phyloP scores from a whole-genome alignment of 495 filamentous ascomycete species.

The Chaetomium tenue region DNA sequence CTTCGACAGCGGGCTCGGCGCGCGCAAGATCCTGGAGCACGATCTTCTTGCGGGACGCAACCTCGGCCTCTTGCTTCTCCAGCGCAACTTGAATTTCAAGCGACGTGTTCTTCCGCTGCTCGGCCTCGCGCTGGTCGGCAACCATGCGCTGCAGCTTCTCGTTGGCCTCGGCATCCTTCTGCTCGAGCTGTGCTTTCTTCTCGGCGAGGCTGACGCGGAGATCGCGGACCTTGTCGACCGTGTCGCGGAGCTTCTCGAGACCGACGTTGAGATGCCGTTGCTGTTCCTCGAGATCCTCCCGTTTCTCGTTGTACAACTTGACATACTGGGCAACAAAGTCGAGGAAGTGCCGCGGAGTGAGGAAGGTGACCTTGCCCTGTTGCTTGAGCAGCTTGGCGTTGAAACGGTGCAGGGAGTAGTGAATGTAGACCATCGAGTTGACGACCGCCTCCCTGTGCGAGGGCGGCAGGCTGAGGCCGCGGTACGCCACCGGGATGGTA shows the following conservation, averaged over 20 bases:
- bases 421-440: constrained; percentile 98
- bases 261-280: constrained; percentile 97
- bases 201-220: constrained; percentile 83
- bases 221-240: constrained; percentile 95
- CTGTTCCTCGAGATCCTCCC: constrained; percentile 96
- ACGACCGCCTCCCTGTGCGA: constrained; percentile 86
- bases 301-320: constrained; percentile 95
- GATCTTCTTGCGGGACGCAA: constrained; percentile 76
- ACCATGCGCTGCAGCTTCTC: constrained; percentile 97
- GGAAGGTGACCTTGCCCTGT: constrained; percentile 83
- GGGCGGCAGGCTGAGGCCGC: constrained; percentile 77
- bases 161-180: constrained; percentile 91
- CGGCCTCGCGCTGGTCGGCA: constrained; percentile 91
- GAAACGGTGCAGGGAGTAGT: constrained; percentile 88
- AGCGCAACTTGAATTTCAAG: constrained; percentile 83
- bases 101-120: constrained; percentile 82
- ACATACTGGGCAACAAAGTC: constrained; percentile 99
- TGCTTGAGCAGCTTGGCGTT: constrained; percentile 87
- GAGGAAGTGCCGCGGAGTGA: constrained; percentile 94
- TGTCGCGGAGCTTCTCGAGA: constrained; percentile 95
- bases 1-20: constrained; percentile 88
- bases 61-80: constrained; percentile 86
- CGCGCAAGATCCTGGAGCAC: constrained; percentile 84
- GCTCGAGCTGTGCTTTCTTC: constrained; percentile 89
- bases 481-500: constrained; percentile 85